These are phyloP conservation scores for Calonectria honghensis DNA, from an alignment of 2,329 filamentous ascomycete species.

Conservation along the genomic window DNA sequence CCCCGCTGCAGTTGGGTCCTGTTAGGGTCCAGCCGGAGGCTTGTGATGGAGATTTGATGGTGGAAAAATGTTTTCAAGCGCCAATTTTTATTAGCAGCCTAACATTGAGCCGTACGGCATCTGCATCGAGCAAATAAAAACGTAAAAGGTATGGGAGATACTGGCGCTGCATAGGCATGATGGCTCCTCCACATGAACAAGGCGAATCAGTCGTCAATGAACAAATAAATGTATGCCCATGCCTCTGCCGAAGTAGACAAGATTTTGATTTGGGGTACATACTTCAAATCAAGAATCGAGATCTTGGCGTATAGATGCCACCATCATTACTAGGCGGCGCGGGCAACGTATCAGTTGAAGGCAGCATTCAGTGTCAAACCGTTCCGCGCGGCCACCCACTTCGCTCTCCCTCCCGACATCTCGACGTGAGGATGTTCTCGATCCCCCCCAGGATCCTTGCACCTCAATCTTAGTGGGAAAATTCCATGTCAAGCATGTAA, in stretches of 20 bases:
- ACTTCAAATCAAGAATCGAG: background rate
- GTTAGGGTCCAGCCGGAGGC: background rate
- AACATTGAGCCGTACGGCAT: background rate
- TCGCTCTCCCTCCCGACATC: background rate
- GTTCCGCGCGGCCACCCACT: background rate
- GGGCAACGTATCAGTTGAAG: background rate
- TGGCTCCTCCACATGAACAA: background rate
- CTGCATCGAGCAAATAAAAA: background rate
- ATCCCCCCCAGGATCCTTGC: background rate
- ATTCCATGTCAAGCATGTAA: background rate
- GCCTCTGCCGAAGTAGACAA: background rate
- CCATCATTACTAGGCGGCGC: background rate
- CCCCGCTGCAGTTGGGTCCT: conserved; percentile 17
- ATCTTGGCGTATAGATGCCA: background rate
- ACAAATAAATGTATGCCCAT: background rate
- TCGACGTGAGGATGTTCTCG: background rate
- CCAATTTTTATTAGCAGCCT: background rate
- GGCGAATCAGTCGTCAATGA: background rate
- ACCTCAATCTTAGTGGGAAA: background rate
- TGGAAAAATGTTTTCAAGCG: background rate
- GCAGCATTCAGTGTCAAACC: conserved; percentile 1
- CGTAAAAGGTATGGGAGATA: conserved; percentile 1
- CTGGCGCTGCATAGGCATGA: background rate
- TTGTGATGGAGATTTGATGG: background rate
- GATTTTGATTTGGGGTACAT: background rate